Evolutionary conservation across 1,284 basidiomycete genomes (phyloP), one percentile per base, ranked within the genome.

Genomic region (Takashimella tepidaria): DNA sequence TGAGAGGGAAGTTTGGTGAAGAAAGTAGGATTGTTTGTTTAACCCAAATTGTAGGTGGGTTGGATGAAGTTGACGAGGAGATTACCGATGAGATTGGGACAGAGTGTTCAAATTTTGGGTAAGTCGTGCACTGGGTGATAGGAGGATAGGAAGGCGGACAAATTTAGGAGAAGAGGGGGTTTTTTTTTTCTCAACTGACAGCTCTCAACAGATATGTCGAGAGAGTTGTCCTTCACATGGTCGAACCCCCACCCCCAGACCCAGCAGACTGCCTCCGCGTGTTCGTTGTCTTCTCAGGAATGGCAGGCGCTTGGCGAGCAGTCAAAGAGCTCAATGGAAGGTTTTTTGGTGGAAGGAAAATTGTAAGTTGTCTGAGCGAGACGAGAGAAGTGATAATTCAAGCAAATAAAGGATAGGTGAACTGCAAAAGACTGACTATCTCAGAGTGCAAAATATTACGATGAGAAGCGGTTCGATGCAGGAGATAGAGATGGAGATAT

Each of bases 301-400:
- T 91, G 8, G 92, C 83, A 0, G 93, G 90, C 6, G 93, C 92
- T 2, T 97, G 91, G 89, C 90, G 91, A 72, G 92, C 90, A 0
- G 88, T 92, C 1, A 83, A 87, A 46, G 89, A 92, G 69, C 81
- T 97, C 55, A 90, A 96, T 66, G 92, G 90, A 12, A 80, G 92
- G 45, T 93, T 83, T 69, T 96, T 97, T 68, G 91, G 87, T 10
- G 93, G 93, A 0, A 79, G 87, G 57, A 82, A 82, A 12, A 88
- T 96, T 26, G 81, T 73, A 50, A 68, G 73, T 68, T 8, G 22
- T 1, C 4, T 12, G 41, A 21, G 11, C 25, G 22, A 23, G 25
- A 23, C 27, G 47, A 40, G 16, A 6, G 24, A 13, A 37, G n/a
- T 16, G 46, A 13, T 44, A 26, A 49, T 31, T 12, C 16, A 21